Evolutionary conservation across 345 rosid species (phyloP).

Genomic region (Eucalyptus fibrosa): DNA sequence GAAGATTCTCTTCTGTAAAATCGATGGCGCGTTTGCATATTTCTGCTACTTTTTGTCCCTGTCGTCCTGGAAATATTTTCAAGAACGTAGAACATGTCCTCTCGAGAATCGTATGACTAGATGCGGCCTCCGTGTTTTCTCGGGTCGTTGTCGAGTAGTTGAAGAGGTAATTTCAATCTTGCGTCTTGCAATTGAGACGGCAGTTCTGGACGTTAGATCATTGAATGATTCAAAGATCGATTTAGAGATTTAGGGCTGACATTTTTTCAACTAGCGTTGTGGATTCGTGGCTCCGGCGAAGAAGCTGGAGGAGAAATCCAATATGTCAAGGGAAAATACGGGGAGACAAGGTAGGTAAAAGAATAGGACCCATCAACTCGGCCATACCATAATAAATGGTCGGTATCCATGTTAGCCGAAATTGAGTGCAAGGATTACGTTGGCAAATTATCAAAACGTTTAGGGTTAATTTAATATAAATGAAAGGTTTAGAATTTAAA

Average conservation of each 20-base stretch:
- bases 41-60: background rate
- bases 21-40: background rate
- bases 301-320: background rate
- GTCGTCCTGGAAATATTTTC: background rate
- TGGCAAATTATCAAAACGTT: too few species aligned
- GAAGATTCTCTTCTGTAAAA: background rate
- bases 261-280: background rate
- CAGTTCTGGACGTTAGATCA: background rate
- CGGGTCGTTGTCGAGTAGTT: background rate
- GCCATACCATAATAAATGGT: too few species aligned
- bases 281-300: background rate
- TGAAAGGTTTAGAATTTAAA: too few species aligned
- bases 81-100: background rate
- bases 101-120: background rate
- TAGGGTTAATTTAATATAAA: too few species aligned
- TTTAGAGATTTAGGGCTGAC: background rate
- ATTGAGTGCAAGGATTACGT: rapidly evolving
- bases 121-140: background rate
- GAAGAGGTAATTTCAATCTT: background rate
- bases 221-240: background rate
- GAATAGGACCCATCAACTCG: too few species aligned
- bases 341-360: background rate
- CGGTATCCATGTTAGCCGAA: background rate
- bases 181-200: background rate
- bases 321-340: background rate